Percentiles rank a stretch among this genome's conserved stretches.
Evolutionary conservation across 495 filamentous ascomycete species (phyloP).

Genomic region (Sordaria brevicollis): DNA sequence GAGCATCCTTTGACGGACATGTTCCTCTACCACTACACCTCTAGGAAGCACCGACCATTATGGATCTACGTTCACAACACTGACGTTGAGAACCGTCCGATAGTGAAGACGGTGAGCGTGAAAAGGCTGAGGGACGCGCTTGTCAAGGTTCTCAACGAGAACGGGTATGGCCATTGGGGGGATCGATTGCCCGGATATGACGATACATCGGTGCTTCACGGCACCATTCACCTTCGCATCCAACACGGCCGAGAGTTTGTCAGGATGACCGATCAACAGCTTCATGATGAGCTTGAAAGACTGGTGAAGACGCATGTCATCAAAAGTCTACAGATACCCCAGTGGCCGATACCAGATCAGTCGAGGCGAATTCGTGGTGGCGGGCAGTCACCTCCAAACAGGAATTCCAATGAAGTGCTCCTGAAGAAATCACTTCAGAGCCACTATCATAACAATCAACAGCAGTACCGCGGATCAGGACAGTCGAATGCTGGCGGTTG

Average conservation of each 20-base stretch:
- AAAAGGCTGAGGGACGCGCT: slow-evolving; percentile 46
- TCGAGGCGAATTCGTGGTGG: not conserved
- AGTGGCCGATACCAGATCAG: not conserved
- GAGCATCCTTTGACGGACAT: slow-evolving; percentile 26
- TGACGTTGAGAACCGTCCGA: slow-evolving; percentile 25
- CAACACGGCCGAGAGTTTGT: slow-evolving; percentile 9
- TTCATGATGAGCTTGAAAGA: not conserved
- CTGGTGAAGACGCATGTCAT: not conserved
- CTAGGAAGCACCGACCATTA: slow-evolving; percentile 25
- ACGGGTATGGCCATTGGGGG: slow-evolving; percentile 48
- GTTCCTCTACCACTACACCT: slow-evolving; percentile 18
- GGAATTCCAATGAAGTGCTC: not conserved
- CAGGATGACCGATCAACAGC: not conserved
- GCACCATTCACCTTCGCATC: slow-evolving; percentile 17
- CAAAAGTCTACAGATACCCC: not conserved
- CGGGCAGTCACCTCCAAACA: not conserved
- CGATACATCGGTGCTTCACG: slow-evolving; percentile 8
- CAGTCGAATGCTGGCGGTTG: not conserved
- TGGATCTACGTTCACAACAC: slow-evolving; percentile 37
- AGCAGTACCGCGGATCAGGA: not conserved
- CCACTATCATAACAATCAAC: not conserved
- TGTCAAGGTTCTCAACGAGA: slow-evolving; percentile 39
- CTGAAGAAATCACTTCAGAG: not conserved
- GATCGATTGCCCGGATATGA: slow-evolving; percentile 8
- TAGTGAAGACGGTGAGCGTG: slow-evolving; percentile 43